phyloP scores from a whole-genome alignment of 495 filamentous ascomycete species.

The Trypethelium eluteriae region DNA sequence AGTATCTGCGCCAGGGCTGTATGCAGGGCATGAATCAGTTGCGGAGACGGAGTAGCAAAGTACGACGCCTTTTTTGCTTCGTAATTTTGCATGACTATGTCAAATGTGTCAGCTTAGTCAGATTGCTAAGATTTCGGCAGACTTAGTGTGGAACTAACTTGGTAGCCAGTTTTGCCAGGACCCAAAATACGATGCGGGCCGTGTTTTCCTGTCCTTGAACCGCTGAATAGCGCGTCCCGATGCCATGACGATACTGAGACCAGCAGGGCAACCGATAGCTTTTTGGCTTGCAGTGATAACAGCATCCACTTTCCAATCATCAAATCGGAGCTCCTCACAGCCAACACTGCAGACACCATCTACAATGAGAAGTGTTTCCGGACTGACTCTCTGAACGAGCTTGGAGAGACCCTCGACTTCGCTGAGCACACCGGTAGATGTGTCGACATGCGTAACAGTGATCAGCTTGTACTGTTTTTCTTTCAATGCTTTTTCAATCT shows the following conservation, averaged over 20 bases:
- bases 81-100: slow-evolving; percentile 89
- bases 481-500: slow-evolving; percentile 78
- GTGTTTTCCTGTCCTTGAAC: slow-evolving; percentile 70
- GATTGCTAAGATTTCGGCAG: neutral
- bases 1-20: slow-evolving; percentile 87
- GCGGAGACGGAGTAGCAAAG: slow-evolving; percentile 92
- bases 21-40: slow-evolving; percentile 89
- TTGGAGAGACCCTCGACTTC: slow-evolving; percentile 79
- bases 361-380: slow-evolving; percentile 81
- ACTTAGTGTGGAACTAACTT: slow-evolving; percentile 42
- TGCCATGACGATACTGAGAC: slow-evolving; percentile 84
- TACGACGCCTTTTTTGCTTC: slow-evolving; percentile 95
- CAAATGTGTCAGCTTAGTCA: neutral
- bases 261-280: slow-evolving; percentile 89
- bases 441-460: slow-evolving; percentile 95
- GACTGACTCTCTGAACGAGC: slow-evolving; percentile 75
- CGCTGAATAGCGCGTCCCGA: slow-evolving; percentile 80
- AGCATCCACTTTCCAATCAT: slow-evolving; percentile 87
- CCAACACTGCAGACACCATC: slow-evolving; percentile 97
- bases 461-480: slow-evolving; percentile 85
- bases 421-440: slow-evolving; percentile 87
- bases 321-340: slow-evolving; percentile 90
- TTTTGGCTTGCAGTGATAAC: slow-evolving; percentile 94
- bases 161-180: slow-evolving; percentile 96
- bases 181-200: slow-evolving; percentile 80